A percentile compares a stretch with the other conserved stretches of the same genome.
These are phyloP conservation scores for Thamnidium elegans DNA, from an alignment of 192 early-diverging fungal genomes.

Conservation along the genomic window DNA sequence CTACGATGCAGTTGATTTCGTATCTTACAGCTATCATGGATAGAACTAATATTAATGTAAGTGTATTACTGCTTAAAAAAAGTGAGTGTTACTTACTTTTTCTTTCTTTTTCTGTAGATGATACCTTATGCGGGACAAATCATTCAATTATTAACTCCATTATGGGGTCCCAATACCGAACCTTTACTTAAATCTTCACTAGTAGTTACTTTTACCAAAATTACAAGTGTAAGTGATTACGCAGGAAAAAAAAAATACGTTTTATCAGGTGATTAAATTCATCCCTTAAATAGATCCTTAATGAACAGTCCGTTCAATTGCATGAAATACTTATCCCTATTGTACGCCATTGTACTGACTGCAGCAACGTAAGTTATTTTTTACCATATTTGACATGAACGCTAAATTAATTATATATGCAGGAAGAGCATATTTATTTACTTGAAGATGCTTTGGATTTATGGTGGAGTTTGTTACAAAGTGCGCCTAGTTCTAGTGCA, in stretches of 20 bases:
- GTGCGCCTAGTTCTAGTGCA: conserved; percentile 49
- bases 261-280: too few relatives aligned
- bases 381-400: neutral
- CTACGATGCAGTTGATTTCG: conserved; percentile 68
- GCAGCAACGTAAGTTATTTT: conserved; percentile 42
- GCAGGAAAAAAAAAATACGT: neutral
- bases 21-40: conserved; percentile 74
- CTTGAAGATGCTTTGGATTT: conserved; percentile 91
- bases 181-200: conserved; percentile 81
- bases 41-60: conserved; percentile 65
- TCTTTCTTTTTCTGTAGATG: conserved; percentile 44
- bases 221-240: conserved; percentile 58
- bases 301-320: conserved; percentile 62
- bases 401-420: conserved; percentile 3
- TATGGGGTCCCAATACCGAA: conserved; percentile 80
- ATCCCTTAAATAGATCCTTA: conserved; percentile 8
- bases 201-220: conserved; percentile 70
- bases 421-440: conserved; percentile 74
- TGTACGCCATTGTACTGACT: conserved; percentile 70
- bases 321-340: conserved; percentile 76
- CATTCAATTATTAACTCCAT: conserved; percentile 68
- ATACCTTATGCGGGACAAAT: conserved; percentile 69
- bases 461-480: conserved; percentile 81
- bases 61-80: neutral
- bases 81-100: neutral